Base-by-base conservation (phyloP, 169 alveolate genomes). In the Babesia ovis region DNA sequence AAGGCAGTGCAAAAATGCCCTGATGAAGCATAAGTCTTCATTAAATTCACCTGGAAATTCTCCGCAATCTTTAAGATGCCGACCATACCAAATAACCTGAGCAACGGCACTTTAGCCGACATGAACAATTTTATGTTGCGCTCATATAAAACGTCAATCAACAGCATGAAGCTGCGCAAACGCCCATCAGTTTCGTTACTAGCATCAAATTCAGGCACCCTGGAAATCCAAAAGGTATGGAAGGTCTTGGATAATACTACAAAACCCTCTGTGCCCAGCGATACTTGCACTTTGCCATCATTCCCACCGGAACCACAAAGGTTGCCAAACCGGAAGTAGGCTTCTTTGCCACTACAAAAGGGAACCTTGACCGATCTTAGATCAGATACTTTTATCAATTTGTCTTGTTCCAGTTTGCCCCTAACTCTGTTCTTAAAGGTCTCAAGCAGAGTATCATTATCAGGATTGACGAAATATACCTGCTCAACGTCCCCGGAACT, bases 151-250 rank as follows among this genome's bases (percentile, higher is more conserved):
- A 80, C 70, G 37, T 80, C 88, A n/a, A 80, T 80, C 16, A 80
- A 25, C 45, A 56, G 45, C 41, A 80, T 80, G 53, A 80, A 80
- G n/a, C 80, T 68, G 22, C 74, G 69, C 18, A 80, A 64, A 9
- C 68, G 57, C 29, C 73, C 81, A 46, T 68, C 71, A 37, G 22
- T 43, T 20, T 53, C 58, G n/a, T 48, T 53, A 6, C 57, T 32
- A 9, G 83, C 77, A 27, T 80, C 84, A 43, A 80, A 80, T 42
- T 80, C 64, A 9, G 88, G 88, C 34, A 80, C 77, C 43, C 70
- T 35, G 6, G 83, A 50, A 25, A 80, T n/a, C 58, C 68, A 57
- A 2, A 80, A 12, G 31, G 73, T 70, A 39, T 50, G 62, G 46
- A 70, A 80, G 18, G 39, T 22, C 18, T 42, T 34, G 23, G 77